These are phyloP conservation scores for Trichosporon faecale DNA, from an alignment of 1,284 basidiomycete genomes.

Conservation along the genomic window DNA sequence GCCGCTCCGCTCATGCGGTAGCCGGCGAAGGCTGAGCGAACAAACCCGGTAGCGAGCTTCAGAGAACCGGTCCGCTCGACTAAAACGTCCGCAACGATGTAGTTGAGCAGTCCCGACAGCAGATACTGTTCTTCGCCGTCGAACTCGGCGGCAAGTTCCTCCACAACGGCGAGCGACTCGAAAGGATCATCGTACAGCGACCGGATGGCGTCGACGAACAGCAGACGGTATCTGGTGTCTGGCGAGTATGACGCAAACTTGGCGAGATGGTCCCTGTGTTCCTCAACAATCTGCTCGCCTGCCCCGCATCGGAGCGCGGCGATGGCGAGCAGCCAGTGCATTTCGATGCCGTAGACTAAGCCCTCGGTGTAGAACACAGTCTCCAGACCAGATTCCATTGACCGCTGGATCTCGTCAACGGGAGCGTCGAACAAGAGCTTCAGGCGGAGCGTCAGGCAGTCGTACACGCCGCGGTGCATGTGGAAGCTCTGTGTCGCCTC, in stretches of 20 bases:
- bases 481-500: constrained; percentile 17
- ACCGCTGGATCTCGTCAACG: constrained; percentile 6
- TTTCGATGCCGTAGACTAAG: constrained; percentile 26
- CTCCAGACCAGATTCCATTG: constrained; percentile 9
- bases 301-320: constrained; percentile 21
- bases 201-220: constrained; percentile 15
- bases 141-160: constrained; percentile 24
- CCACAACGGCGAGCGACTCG: constrained; percentile 15
- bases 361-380: constrained; percentile 17
- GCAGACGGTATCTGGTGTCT: constrained; percentile 15
- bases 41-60: constrained; percentile 24
- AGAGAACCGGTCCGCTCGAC: constrained; percentile 18
- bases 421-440: constrained; percentile 38
- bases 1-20: constrained; percentile 18
- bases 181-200: constrained; percentile 13
- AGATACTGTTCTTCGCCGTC: constrained; percentile 17
- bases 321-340: constrained; percentile 27
- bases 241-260: constrained; percentile 17
- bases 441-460: constrained; percentile 27
- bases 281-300: constrained; percentile 5
- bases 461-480: constrained; percentile 26
- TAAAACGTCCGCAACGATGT: constrained; percentile 22
- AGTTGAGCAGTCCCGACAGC: constrained; percentile 31
- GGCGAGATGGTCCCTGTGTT: constrained; percentile 1
- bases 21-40: constrained; percentile 19